Percentiles rank a stretch among this genome's conserved stretches.
phyloP scores from a whole-genome alignment of 2,329 filamentous ascomycete genomes.

The Venturia effusa region DNA sequence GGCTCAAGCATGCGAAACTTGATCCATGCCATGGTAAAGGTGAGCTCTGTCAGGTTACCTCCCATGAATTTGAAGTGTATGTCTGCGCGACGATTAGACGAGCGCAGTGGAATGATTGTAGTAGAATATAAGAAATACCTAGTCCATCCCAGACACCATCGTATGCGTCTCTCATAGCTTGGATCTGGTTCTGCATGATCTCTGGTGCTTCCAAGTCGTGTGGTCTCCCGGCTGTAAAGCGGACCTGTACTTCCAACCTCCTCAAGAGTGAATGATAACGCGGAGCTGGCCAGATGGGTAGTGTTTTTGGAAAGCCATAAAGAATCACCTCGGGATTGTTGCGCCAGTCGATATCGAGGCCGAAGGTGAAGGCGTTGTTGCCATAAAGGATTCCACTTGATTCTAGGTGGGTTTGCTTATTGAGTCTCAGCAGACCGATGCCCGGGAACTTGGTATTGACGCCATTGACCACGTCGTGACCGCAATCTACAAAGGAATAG shows the following conservation, averaged over 20 bases:
- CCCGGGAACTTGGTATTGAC: not conserved
- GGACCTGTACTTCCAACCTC: not conserved
- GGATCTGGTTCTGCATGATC: not conserved
- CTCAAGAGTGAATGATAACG: not conserved
- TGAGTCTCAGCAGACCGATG: slow-evolving; percentile 13
- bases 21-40: slow-evolving; percentile 8
- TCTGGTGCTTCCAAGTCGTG: not conserved
- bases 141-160: slow-evolving; percentile 1
- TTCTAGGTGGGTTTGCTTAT: slow-evolving; percentile 15
- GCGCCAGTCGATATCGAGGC: not conserved
- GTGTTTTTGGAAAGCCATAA: not conserved
- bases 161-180: slow-evolving; percentile 4
- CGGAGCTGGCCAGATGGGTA: not conserved
- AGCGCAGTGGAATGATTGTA: not conserved
- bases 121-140: not conserved
- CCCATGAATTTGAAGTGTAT: not conserved
- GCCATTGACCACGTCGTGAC: not conserved
- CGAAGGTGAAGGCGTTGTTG: slow-evolving; percentile 15
- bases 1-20: slow-evolving; percentile 4
- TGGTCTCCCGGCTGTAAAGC: not conserved
- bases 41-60: not conserved
- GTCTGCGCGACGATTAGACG: not conserved
- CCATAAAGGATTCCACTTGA: slow-evolving; percentile 19
- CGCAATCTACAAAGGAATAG: not conserved
- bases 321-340: not conserved